phyloP scores from a whole-genome alignment of 2,329 filamentous ascomycete species.

The Diaporthe sp. region DNA sequence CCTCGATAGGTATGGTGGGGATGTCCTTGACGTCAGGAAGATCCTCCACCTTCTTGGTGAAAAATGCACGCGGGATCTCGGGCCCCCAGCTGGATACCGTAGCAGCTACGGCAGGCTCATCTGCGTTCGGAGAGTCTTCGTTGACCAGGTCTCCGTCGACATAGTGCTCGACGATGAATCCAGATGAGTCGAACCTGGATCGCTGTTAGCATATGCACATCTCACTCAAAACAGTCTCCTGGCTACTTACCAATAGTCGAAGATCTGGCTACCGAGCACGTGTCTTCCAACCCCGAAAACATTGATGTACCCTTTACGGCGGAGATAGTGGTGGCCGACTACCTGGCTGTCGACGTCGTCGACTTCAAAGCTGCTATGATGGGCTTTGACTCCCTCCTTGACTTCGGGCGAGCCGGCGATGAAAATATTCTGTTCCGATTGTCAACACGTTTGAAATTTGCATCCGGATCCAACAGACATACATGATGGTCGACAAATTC shows the following conservation, averaged over 20 bases:
- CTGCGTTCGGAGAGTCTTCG: neutral
- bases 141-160: slow-evolving; percentile 29
- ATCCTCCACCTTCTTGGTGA: neutral
- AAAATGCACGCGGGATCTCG: neutral
- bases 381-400: slow-evolving; percentile 4
- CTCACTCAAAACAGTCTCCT: too few species aligned
- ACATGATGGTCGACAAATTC: slow-evolving; percentile 25
- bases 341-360: slow-evolving; percentile 24
- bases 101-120: neutral
- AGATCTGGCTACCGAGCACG: slow-evolving; percentile 20
- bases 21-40: neutral
- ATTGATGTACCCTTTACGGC: neutral
- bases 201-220: neutral
- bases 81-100: slow-evolving; percentile 4
- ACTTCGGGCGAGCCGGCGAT: slow-evolving; percentile 9
- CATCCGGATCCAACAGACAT: neutral
- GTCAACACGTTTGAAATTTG: neutral
- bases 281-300: slow-evolving; percentile 5
- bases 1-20: neutral
- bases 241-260: slow-evolving; percentile 14
- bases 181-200: slow-evolving; percentile 24
- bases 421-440: slow-evolving; percentile 12
- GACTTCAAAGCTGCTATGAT: slow-evolving; percentile 13
- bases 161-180: slow-evolving; percentile 31
- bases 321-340: slow-evolving; percentile 8